Base-by-base conservation (phyloP, 192 early-diverging fungal species). In the Dimargaris cristalligena region DNA sequence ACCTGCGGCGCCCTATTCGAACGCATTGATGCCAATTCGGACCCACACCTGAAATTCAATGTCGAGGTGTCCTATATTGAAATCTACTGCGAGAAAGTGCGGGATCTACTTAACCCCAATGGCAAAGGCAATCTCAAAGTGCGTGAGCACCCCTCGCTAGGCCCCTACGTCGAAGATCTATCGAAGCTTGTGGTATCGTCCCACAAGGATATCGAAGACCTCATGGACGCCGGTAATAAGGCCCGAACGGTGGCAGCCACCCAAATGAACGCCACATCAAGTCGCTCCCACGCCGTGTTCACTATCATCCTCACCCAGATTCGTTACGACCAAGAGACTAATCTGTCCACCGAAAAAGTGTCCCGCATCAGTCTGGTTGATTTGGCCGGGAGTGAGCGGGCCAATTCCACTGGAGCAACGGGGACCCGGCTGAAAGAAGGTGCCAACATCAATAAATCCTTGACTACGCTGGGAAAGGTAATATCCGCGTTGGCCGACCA, bases 251-350 rank as follows among this genome's bases (percentile, higher is more conserved):
- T 92, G 20, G 93, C 91, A 1, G 79, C 91, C 18, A 97, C 93
- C 45, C 86, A 89, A 58, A 92, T 94, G 90, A 97, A 97, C 71
- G 92, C 86, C 59, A 81, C 81, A 1, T 93, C 90, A 35, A 87
- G 83, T 69, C 80, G 91, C 46, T 85, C 93, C 20, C 88, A 91
- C 67, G 88, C 87, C 2, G 87, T 91, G 33, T 91, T 88, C 55
- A 87, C 87, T 0, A 64, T 89, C 0, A 74, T 82, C 8, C 69
- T 91, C 23, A 86, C 85, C 3, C 78, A 85, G 64, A 84, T 79
- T 61, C 61, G 73, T 13, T 63, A 73, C 18, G 77, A 78, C 61
- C 46, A 49, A 0, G 44, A 67, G 14, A 76, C 72, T 14, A 81
- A 68, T 44, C 65, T 84, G 34, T 76, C 77, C 3, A 80, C 82